Conservation (phyloP, 176 grass and related monocot genomes). For the Bothriochloa decipiens region DNA sequence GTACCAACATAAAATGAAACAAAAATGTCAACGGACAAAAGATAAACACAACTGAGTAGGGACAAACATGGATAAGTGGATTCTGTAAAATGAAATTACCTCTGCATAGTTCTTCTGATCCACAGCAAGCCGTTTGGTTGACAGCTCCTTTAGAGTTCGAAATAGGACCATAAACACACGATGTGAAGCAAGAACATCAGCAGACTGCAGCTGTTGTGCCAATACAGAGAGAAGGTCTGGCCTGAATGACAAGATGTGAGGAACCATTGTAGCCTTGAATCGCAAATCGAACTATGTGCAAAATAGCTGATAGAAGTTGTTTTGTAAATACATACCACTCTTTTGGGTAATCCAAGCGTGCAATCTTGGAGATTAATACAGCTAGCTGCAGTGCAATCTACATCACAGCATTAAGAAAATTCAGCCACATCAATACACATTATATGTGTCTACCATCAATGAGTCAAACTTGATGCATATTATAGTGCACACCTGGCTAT, state of each 20-base stretch:
- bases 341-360: conserved; percentile 96
- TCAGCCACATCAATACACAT: background rate
- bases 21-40: conserved; percentile 5
- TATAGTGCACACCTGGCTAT: conserved; percentile 68
- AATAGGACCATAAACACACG: conserved; percentile 89
- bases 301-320: conserved; percentile 29
- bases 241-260: conserved; percentile 62
- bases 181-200: conserved; percentile 92
- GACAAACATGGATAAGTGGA: conserved; percentile 14
- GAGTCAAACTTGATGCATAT: background rate
- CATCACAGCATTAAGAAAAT: conserved; percentile 29
- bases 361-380: conserved; percentile 96
- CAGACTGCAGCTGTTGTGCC: conserved; percentile 79
- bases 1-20: background rate
- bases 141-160: conserved; percentile 96
- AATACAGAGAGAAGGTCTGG: conserved; percentile 82
- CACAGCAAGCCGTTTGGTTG: conserved; percentile 86
- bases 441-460: background rate
- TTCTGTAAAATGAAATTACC: conserved; percentile 58
- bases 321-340: conserved; percentile 66
- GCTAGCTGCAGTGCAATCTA: conserved; percentile 94
- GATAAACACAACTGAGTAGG: conserved; percentile 6
- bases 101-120: conserved; percentile 86
- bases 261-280: conserved; percentile 18
- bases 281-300: conserved; percentile 13